phyloP scores from a whole-genome alignment of 1,139 yeast species.

The Zygosaccharomyces sapae region DNA sequence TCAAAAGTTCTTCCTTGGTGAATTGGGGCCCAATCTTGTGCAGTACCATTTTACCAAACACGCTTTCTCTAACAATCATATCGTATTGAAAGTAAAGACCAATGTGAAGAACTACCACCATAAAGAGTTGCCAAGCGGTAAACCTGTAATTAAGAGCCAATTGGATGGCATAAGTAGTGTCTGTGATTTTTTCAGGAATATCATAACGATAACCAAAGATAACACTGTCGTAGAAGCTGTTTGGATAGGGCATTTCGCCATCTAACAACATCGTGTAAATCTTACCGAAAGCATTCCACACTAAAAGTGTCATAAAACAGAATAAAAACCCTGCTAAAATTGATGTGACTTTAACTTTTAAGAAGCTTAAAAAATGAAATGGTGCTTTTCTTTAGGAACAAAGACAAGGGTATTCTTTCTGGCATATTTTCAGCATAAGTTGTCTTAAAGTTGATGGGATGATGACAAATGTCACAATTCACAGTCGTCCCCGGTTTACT shows the following conservation, averaged over 20 bases:
- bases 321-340: slow-evolving; percentile 42
- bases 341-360: slow-evolving; percentile 37
- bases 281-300: slow-evolving; percentile 52
- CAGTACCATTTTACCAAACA: slow-evolving; percentile 52
- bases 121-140: slow-evolving; percentile 28
- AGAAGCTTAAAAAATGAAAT: slow-evolving; percentile 27
- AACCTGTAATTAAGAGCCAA: slow-evolving; percentile 23
- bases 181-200: slow-evolving; percentile 11
- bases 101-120: slow-evolving; percentile 43
- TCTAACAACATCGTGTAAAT: slow-evolving; percentile 53
- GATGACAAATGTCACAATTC: slow-evolving; percentile 85
- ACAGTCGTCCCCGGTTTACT: slow-evolving; percentile 41
- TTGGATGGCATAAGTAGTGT: slow-evolving; percentile 14
- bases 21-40: slow-evolving; percentile 58
- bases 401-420: slow-evolving; percentile 49
- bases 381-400: slow-evolving; percentile 43
- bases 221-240: slow-evolving; percentile 42
- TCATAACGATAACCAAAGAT: slow-evolving; percentile 45
- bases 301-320: slow-evolving; percentile 52
- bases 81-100: slow-evolving; percentile 59
- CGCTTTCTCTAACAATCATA: slow-evolving; percentile 69
- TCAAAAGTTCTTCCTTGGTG: slow-evolving; percentile 34
- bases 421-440: slow-evolving; percentile 73
- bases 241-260: slow-evolving; percentile 44
- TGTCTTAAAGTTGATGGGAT: slow-evolving; percentile 68